phyloP scores from a whole-genome alignment of 2,329 filamentous ascomycete genomes.

The Fusarium tanahbumbuense region DNA sequence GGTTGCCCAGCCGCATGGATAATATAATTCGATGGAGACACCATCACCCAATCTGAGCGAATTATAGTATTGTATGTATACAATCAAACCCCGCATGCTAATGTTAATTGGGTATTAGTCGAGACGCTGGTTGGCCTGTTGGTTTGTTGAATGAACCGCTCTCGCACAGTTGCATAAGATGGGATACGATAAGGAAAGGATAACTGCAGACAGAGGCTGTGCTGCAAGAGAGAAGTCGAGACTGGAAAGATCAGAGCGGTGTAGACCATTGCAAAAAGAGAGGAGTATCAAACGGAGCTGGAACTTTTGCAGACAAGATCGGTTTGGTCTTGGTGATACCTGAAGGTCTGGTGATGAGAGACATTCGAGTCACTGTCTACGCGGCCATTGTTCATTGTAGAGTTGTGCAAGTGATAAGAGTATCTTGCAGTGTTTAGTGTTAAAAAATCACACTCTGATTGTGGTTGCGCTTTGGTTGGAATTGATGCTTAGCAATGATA shows the following conservation, averaged over 20 bases:
- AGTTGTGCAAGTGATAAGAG: background rate
- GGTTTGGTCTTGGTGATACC: conserved; percentile 20
- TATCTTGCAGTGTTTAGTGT: background rate
- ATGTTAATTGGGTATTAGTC: conserved; percentile 1
- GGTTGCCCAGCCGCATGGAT: conserved; percentile 29
- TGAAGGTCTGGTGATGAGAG: conserved; percentile 24
- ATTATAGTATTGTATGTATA: conserved; percentile 5
- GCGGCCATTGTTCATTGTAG: background rate
- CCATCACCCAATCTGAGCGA: conserved; percentile 17
- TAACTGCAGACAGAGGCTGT: conserved; percentile 20
- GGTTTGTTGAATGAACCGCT: conserved; percentile 12
- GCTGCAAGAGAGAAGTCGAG: conserved; percentile 9
- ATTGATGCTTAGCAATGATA: conserved; percentile 12
- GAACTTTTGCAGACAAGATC: conserved; percentile 24
- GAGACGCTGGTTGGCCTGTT: conserved; percentile 18
- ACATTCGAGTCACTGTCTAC: conserved; percentile 5
- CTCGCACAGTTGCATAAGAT: conserved; percentile 12
- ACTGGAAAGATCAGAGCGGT: conserved; percentile 15
- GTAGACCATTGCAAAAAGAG: conserved; percentile 7
- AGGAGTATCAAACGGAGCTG: conserved; percentile 13
- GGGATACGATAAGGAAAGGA: background rate
- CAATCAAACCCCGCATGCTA: conserved; percentile 17
- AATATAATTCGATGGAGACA: conserved; percentile 7
- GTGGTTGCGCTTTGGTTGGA: background rate
- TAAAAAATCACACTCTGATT: background rate